Evolutionary conservation across 208 protist genomes (phyloP), one percentile per base, ranked within the genome.

Genomic region (Acanthamoeba castellanii): DNA sequence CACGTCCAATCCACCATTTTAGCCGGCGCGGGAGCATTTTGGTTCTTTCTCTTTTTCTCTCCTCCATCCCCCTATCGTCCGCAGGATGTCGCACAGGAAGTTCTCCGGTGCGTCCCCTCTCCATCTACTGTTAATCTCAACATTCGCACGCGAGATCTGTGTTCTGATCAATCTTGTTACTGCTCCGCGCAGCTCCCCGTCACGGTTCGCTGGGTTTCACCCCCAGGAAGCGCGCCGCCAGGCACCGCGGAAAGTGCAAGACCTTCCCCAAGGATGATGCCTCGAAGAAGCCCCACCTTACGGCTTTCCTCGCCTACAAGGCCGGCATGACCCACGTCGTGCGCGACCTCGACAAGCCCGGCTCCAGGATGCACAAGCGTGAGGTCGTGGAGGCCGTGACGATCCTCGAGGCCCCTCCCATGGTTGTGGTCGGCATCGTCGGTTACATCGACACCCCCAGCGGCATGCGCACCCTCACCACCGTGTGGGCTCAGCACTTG

Each of bases 311-410:
- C 96, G 99, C 98, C 96, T 99, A 99, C 98, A 99, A 99, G 98
- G 99, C 99, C 82, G 99, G 99, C 97, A 99, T 99, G 99, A 99
- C 99, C 70, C 99, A 99, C 98, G 99, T 99, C 95, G 98, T 99
- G 78, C 98, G 99, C 96, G 99, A 99, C 61, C 96, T 99, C 78
- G 98, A 99, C 96, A 98, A 98, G 88, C 97, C 98, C 47, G 99
- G 99, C 92, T 98, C 98, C 55, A 98, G 96, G 98, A 97, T 99
- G 95, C 98, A 99, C 98, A 99, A 99, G 97, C 99, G 99, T 98
- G 99, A 99, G 98, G 97, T 99, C 94, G 98, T 99, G 64, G 99
- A 99, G 97, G 98, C 99, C 55, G 99, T 99, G 90, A 99, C 99
- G 82, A 99, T 99, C 96, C 87, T 99, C 59, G 99, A 99, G 97